Evolutionary conservation across 805 yeast species (phyloP).

Genomic region (Candida palmyrensis): DNA sequence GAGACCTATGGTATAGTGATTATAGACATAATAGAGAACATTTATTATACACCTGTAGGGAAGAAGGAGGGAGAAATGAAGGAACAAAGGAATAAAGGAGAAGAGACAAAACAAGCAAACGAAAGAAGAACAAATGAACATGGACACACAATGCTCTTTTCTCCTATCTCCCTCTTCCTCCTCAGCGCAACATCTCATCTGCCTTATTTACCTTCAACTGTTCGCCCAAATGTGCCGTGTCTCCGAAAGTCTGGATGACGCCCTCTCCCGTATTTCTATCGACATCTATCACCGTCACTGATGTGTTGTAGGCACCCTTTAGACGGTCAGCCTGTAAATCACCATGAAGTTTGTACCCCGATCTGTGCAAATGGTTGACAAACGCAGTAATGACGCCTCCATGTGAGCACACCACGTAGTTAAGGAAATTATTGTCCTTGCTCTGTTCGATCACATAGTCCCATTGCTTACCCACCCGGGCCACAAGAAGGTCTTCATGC

Average conservation of each 20-base stretch:
- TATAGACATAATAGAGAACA: no score
- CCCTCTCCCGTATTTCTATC: conserved; percentile 36
- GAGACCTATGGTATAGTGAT: no score
- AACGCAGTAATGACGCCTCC: conserved; percentile 76
- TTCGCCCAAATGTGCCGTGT: conserved; percentile 63
- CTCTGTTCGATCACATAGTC: conserved; percentile 35
- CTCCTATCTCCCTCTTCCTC: no score
- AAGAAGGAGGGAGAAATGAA: no score
- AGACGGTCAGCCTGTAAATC: conserved; percentile 36
- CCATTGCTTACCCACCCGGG: conserved; percentile 47
- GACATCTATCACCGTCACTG: conserved; percentile 63
- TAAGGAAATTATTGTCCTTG: conserved; percentile 28
- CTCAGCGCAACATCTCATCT: no score
- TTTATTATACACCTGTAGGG: no score
- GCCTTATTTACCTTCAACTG: conserved; percentile 36
- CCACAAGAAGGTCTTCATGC: conserved; percentile 36
- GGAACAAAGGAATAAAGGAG: no score
- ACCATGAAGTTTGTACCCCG: conserved; percentile 31
- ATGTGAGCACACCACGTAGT: conserved; percentile 65
- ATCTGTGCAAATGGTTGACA: conserved; percentile 42
- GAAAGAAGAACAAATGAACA: no score
- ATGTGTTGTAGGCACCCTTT: conserved; percentile 69
- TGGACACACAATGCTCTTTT: no score
- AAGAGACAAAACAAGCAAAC: no score
- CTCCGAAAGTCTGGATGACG: conserved; percentile 52